phyloP scores from a whole-genome alignment of 805 yeast species.

The Saccharomycopsis malanga region DNA sequence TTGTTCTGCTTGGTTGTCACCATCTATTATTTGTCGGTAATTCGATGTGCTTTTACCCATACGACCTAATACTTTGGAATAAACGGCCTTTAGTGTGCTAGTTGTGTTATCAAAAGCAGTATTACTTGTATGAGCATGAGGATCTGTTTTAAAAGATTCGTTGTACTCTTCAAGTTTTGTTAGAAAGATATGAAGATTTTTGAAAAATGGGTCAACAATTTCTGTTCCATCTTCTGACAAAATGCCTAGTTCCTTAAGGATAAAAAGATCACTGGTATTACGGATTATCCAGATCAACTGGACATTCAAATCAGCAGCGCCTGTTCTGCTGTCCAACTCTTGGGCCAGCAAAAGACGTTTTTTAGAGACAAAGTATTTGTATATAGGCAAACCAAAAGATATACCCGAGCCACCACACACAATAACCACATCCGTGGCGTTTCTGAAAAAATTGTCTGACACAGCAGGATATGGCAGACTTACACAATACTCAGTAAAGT shows the following conservation, averaged over 20 bases:
- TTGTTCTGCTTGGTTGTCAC: neutral
- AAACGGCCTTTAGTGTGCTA: neutral
- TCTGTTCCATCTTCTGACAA: slow-evolving; percentile 8
- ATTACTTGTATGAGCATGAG: neutral
- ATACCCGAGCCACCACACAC: slow-evolving; percentile 73
- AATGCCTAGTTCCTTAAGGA: slow-evolving; percentile 35
- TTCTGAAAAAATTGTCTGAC: slow-evolving; percentile 7
- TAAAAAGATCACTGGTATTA: slow-evolving; percentile 39
- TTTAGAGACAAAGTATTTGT: slow-evolving; percentile 7
- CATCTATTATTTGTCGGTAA: too few species aligned
- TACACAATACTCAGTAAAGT: slow-evolving; percentile 29
- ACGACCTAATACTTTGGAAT: neutral
- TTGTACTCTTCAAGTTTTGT: slow-evolving; percentile 2
- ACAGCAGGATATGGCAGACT: slow-evolving; percentile 31
- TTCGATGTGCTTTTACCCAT: neutral
- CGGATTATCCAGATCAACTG: slow-evolving; percentile 50
- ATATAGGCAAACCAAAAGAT: slow-evolving; percentile 48
- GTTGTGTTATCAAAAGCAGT: neutral
- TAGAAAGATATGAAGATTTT: slow-evolving; percentile 5
- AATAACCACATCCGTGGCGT: slow-evolving; percentile 33
- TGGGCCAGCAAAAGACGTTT: neutral
- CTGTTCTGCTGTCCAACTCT: neutral
- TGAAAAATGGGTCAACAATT: neutral
- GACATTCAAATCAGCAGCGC: slow-evolving; percentile 24
- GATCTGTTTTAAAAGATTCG: neutral